Conservation (phyloP, 768 basidiomycete species). For the Phylloporus rhodoxanthus region DNA sequence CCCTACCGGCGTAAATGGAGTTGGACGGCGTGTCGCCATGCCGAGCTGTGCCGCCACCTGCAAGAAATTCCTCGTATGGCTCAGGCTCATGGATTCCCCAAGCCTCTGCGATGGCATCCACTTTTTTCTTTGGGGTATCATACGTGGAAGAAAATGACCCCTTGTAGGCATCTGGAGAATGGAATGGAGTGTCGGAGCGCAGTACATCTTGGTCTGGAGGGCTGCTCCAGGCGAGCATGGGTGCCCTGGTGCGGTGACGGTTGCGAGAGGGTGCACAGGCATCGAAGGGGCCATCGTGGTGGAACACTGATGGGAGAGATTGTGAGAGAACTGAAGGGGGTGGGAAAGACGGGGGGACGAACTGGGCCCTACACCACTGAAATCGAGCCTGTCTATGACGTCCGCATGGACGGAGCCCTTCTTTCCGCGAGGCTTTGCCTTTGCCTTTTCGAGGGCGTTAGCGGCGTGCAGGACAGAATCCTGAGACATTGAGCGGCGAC, state of each 20-base stretch:
- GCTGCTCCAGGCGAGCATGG: conserved; percentile 71
- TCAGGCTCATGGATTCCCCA: conserved; percentile 93
- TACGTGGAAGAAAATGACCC: conserved; percentile 46
- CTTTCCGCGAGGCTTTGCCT: conserved; percentile 47
- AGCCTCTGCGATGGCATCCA: conserved; percentile 84
- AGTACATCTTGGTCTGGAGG: conserved; percentile 37
- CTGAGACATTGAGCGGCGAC: conserved; percentile 46
- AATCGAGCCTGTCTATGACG: conserved; percentile 86
- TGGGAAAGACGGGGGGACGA: conserved; percentile 30
- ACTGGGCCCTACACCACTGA: conserved; percentile 81
- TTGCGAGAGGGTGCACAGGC: conserved; percentile 90
- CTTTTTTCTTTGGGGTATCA: conserved; percentile 72
- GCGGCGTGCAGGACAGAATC: conserved; percentile 40
- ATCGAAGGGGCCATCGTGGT: conserved; percentile 90
- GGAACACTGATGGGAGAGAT: conserved; percentile 57
- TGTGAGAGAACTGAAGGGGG: neutral
- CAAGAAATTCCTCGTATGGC: conserved; percentile 85
- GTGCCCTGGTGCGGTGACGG: conserved; percentile 69
- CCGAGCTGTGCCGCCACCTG: conserved; percentile 57
- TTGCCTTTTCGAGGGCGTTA: conserved; percentile 41
- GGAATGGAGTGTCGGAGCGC: conserved; percentile 46
- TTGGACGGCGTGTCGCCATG: conserved; percentile 55
- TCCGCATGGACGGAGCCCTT: conserved; percentile 82
- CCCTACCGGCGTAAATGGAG: conserved; percentile 65
- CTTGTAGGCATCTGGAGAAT: conserved; percentile 37